Evolutionary conservation across 768 basidiomycete genomes (phyloP).

Genomic region (Lactifluus echinatus): DNA sequence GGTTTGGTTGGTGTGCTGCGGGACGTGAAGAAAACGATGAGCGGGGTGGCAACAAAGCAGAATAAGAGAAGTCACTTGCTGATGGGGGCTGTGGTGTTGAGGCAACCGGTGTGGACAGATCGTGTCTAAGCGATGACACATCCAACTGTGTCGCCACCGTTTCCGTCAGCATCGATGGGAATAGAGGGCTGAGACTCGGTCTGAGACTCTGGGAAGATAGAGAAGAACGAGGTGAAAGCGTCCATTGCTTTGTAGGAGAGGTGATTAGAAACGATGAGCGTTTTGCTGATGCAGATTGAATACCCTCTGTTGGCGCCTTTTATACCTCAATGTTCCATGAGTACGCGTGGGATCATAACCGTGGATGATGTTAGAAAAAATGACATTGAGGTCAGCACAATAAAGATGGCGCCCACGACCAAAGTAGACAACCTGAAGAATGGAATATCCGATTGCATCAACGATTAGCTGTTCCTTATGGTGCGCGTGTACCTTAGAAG

Average conservation of each 20-base stretch:
- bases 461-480: too few relatives aligned
- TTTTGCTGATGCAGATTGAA: not conserved
- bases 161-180: not conserved
- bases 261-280: not conserved
- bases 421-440: too few relatives aligned
- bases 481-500: too few relatives aligned
- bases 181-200: not conserved
- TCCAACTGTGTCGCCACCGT: not conserved
- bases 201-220: not conserved
- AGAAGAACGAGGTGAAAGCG: not conserved
- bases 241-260: not conserved
- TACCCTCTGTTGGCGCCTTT: not conserved
- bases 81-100: not conserved
- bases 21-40: too few relatives aligned
- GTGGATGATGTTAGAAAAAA: too few relatives aligned
- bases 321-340: not conserved
- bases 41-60: too few relatives aligned
- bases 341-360: too few relatives aligned
- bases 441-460: too few relatives aligned
- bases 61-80: not conserved
- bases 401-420: too few relatives aligned
- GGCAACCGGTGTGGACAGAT: not conserved
- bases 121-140: slow-evolving; percentile 3
- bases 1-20: too few relatives aligned
- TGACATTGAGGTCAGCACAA: too few relatives aligned